A percentile compares a stretch with the other conserved stretches of the same genome.
These are phyloP conservation scores for Candida silvatica DNA, from an alignment of 805 yeast species.

Conservation along the genomic window DNA sequence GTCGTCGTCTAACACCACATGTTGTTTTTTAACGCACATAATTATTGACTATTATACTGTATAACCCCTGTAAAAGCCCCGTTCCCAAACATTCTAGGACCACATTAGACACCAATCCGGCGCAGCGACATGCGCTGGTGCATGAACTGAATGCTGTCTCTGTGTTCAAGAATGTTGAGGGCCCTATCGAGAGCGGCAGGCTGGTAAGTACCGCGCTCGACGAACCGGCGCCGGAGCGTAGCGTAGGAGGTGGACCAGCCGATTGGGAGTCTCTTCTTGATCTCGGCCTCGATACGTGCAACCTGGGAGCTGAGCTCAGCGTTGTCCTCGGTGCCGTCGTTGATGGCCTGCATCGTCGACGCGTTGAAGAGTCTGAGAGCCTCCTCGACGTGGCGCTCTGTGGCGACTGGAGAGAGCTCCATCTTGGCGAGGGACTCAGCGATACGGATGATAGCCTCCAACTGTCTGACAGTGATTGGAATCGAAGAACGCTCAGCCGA, in stretches of 20 bases:
- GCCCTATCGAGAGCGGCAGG: slow-evolving; percentile 78
- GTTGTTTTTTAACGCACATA: neutral
- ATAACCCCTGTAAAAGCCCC: neutral
- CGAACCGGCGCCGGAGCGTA: slow-evolving; percentile 78
- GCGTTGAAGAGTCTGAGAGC: slow-evolving; percentile 92
- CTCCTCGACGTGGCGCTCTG: slow-evolving; percentile 87
- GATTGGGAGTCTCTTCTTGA: slow-evolving; percentile 84
- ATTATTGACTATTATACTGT: neutral
- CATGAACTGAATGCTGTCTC: slow-evolving; percentile 80
- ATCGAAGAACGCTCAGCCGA: slow-evolving; percentile 88
- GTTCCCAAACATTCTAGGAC: neutral
- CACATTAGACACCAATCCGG: slow-evolving; percentile 51
- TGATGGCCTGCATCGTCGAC: slow-evolving; percentile 89
- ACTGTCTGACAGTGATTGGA: slow-evolving; percentile 95
- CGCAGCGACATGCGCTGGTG: slow-evolving; percentile 79
- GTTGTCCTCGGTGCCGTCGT: slow-evolving; percentile 43
- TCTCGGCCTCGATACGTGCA: slow-evolving; percentile 69
- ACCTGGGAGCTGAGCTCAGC: slow-evolving; percentile 61
- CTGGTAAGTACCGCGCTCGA: slow-evolving; percentile 47
- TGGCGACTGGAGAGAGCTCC: slow-evolving; percentile 73
- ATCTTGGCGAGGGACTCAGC: slow-evolving; percentile 90
- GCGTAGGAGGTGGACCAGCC: slow-evolving; percentile 93
- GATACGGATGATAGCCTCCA: slow-evolving; percentile 94
- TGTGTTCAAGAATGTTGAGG: slow-evolving; percentile 69
- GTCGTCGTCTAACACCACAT: slow-evolving; percentile 11